Conservation (phyloP, 352 stramenopile species). For the Globisporangium solare region DNA sequence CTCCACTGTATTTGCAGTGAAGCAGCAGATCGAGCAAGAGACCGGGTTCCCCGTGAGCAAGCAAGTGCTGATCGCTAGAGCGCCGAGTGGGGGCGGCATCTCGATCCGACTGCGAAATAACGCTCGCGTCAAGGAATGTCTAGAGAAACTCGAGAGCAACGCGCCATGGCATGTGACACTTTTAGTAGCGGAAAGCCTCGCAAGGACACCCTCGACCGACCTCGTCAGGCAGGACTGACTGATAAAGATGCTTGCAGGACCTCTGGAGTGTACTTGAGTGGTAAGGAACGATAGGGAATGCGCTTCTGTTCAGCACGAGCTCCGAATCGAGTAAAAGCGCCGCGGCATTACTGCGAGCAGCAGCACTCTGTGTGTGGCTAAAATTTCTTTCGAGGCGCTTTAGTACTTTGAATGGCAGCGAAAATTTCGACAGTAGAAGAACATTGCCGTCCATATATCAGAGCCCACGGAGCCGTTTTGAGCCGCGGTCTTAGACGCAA, state of each 20-base stretch:
- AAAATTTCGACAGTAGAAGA: too few species aligned
- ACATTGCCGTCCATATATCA: too few species aligned
- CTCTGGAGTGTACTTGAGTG: too few species aligned
- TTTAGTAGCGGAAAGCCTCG: constrained; percentile 27
- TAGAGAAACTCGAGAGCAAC: constrained; percentile 8
- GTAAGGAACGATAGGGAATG: not conserved
- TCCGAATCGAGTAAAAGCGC: not conserved
- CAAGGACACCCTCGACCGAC: not conserved
- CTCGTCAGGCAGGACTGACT: not conserved
- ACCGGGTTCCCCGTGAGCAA: constrained; percentile 8
- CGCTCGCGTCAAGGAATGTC: constrained; percentile 3
- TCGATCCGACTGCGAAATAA: constrained; percentile 9
- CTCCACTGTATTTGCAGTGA: constrained; percentile 4
- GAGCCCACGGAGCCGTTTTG: too few species aligned
- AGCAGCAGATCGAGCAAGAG: constrained; percentile 14
- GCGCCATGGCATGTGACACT: constrained; percentile 24
- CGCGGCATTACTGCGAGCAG: not conserved
- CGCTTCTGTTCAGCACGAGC: not conserved
- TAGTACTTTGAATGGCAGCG: too few species aligned
- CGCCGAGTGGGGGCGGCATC: not conserved
- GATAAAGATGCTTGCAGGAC: too few species aligned
- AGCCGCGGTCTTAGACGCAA: too few species aligned
- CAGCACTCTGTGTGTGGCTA: too few species aligned
- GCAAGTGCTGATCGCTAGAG: constrained; percentile 15
- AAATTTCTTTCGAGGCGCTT: too few species aligned